Evolutionary conservation across 1,284 basidiomycete genomes (phyloP).

Genomic region (Phellopilus nigrolimitatus): DNA sequence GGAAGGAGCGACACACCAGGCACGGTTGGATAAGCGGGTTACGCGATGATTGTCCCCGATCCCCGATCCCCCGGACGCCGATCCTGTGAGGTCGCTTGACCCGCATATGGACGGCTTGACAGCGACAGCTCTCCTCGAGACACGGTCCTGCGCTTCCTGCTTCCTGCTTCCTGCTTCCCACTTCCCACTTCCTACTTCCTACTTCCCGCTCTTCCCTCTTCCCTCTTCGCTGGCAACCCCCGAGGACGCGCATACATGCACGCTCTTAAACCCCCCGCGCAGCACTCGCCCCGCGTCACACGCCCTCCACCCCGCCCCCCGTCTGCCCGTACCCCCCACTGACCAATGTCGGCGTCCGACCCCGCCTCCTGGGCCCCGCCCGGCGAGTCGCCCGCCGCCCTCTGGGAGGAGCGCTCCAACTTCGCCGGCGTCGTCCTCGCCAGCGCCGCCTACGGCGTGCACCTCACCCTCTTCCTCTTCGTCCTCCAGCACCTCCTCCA

Average conservation of each 20-base stretch:
- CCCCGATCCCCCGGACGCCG: too few relatives aligned
- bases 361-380: conserved; percentile 16
- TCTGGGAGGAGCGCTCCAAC: conserved; percentile 20
- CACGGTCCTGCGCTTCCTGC: too few relatives aligned
- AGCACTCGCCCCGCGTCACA: not conserved
- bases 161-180: too few relatives aligned
- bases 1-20: not conserved
- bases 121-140: too few relatives aligned
- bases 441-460: conserved; percentile 17
- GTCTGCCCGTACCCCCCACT: not conserved
- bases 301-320: not conserved
- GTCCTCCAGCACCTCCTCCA: conserved; percentile 17
- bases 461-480: conserved; percentile 19
- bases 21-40: not conserved
- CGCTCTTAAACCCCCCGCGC: not conserved
- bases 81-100: not conserved
- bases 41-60: not conserved
- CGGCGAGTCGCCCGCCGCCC: conserved; percentile 14
- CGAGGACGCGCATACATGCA: not conserved
- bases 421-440: conserved; percentile 17
- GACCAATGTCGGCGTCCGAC: conserved; percentile 6
- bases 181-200: not conserved
- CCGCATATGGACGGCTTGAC: too few relatives aligned
- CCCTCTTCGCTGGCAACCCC: conserved; percentile 2
- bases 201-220: too few relatives aligned